Base-by-base conservation (phyloP, 1,284 basidiomycete species). In the Rhodotorula sp. region DNA sequence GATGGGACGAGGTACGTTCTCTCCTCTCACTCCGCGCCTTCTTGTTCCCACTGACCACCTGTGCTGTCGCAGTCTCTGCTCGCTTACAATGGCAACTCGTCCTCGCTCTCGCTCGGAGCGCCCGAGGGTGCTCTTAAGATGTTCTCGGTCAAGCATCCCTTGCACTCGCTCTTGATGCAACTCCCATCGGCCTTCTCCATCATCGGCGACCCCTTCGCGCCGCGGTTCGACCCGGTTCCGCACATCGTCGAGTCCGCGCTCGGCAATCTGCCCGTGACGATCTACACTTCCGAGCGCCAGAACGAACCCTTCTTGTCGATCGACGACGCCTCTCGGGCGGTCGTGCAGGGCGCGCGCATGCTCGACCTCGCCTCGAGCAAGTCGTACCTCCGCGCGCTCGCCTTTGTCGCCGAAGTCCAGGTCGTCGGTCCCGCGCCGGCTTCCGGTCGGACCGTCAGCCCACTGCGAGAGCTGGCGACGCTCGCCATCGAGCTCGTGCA, bases 271-370 rank as follows among this genome's bases (percentile, higher is more conserved):
- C 77, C 77, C 14, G 61, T 78, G 39, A 64, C 66, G 14, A 62
- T 77, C 58, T 71, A 73, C 62, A 71, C 71, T 15, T 66, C 69
- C 7, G 64, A 73, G 10, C 65, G 62, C 26, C 64, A 70, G 34
- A 72, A 62, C 59, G 74, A 76, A 34, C 61, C 75, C 2, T 72
- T 78, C 56, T 64, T 77, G 62, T 67, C 76, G 23, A 65, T 76
- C 57, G 75, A 75, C 58, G 77, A 78, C 48, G 71, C 74, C 0
- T 70, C 76, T 10, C 67, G 69, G 21, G 31, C 74, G 1, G 63
- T 78, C 65, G 65, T 78, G 15, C 76, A 77, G 26, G 69, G 75
- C n/a, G 77, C 76, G 2, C 70, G 75, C 47, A 73, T 78, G 74
- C 75, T 78, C 60, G 76, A 77, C 49, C 59, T 76, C 31, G 71